A percentile compares a stretch with the other conserved stretches of the same genome.
Conservation (phyloP, 176 grass and related monocot species). For the Carex scoparia region DNA sequence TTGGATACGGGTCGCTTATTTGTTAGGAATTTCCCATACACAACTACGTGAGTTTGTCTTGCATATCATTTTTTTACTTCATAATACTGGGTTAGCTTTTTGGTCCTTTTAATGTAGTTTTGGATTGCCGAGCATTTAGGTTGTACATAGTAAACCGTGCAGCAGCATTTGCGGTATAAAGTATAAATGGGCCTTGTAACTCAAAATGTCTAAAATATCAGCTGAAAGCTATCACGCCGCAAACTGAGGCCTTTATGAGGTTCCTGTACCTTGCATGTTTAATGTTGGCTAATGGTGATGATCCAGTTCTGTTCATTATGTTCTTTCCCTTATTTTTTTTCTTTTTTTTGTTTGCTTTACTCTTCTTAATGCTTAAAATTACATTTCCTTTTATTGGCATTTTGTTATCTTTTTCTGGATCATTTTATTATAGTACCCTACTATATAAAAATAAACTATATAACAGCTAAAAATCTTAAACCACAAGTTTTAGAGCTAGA, state of each 20-base stretch:
- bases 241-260: neutral
- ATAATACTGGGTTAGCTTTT: neutral
- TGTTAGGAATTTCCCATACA: slow-evolving; percentile 89
- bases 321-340: no score
- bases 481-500: neutral
- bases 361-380: neutral
- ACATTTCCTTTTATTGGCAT: neutral
- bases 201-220: neutral
- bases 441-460: neutral
- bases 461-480: neutral
- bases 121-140: neutral
- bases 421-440: neutral
- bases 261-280: neutral
- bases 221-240: neutral
- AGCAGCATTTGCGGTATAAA: neutral
- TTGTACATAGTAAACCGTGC: neutral
- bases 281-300: neutral
- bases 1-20: slow-evolving; percentile 85
- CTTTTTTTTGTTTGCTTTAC: neutral
- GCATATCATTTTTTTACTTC: neutral
- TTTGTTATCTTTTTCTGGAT: neutral
- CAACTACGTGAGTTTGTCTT: slow-evolving; percentile 54
- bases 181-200: neutral
- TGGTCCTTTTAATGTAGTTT: neutral
- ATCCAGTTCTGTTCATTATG: neutral